Evolutionary conservation across 768 basidiomycete species (phyloP), one percentile per base, ranked within the genome.

Genomic region (Amylocystis lapponica): DNA sequence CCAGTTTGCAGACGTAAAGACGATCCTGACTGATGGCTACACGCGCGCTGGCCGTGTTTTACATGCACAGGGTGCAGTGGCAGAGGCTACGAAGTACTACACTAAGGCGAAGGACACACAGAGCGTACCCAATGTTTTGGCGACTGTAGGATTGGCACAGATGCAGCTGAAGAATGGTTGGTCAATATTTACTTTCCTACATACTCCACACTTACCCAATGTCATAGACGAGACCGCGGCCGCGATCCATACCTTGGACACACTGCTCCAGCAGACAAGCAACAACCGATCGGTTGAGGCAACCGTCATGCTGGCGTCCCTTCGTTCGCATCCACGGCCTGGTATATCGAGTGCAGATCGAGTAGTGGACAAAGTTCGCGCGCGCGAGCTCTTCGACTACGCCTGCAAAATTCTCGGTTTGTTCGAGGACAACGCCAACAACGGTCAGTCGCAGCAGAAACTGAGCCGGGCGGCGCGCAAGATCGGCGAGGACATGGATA

Each of bases 1-100:
- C 30, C 93, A 97, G 58, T 96, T 88, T 56, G 86, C 94, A 0
- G 95, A 98, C 54, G 91, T 87, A 0, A 70, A 90, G 25, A 74
- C 87, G 0, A 69, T 95, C 13, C 72, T 94, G 22, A 85, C 88
- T 1, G 94, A 96, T 54, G 86, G 92, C 3, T 87, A 92, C 56
- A 65, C 94, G 13, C 75, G 86, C 25, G 82, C 93, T 12, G 95
- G 83, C 2, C 79, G 91, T 14, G 81, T 87, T 3, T 73, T 81
- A 12, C 91, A 94, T 52, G 78, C 79, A 2, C 78, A 86, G 54
- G 86, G 83, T 1, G 69, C 70, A 1, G 54, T 72, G n/a, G 55
- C 60, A 6, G 79, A 83, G 33, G 90, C 90, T 2, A 76, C 74
- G 20, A 77, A 75, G 42, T 82, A 86, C 60, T 92, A 87, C 57